A percentile compares a stretch with the other conserved stretches of the same genome.
phyloP scores from a whole-genome alignment of 345 rosid species.

The Eucalyptus pauciflora region DNA sequence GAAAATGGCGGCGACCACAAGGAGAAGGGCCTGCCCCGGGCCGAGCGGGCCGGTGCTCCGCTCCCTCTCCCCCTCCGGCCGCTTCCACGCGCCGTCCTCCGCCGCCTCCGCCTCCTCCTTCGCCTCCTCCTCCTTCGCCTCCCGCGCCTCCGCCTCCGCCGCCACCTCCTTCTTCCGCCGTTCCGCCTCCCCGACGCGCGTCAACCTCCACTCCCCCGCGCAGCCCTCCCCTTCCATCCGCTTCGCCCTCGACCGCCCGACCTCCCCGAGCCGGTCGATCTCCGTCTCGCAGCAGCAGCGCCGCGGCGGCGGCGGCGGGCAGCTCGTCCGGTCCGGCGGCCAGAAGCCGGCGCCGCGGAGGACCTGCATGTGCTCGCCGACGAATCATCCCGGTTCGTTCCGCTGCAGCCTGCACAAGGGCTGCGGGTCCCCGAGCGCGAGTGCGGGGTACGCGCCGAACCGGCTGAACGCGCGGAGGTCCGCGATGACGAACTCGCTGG shows the following conservation, averaged over 20 bases:
- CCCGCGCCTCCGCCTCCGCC: conserved; percentile 25
- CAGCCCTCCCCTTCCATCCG: conserved; percentile 38
- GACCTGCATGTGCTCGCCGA: conserved; percentile 65
- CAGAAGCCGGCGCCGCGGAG: conserved; percentile 13
- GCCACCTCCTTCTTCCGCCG: conserved; percentile 18
- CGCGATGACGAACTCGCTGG: conserved; percentile 76
- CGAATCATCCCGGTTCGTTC: conserved; percentile 77
- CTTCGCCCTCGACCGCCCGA: conserved; percentile 20
- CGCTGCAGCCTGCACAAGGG: conserved; percentile 65
- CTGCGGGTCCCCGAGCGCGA: background rate
- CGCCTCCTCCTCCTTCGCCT: conserved; percentile 38
- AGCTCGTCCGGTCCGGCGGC: conserved; percentile 9
- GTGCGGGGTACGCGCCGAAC: conserved; percentile 17
- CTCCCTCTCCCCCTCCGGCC: conserved; percentile 29
- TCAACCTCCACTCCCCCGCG: conserved; percentile 6
- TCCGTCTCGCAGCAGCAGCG: conserved; percentile 2
- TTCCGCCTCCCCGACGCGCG: conserved; percentile 30
- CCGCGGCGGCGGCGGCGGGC: background rate
- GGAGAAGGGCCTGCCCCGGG: conserved; percentile 5
- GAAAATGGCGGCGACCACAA: conserved; percentile 42
- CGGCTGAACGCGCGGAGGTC: conserved; percentile 52
- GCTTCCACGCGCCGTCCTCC: conserved; percentile 13
- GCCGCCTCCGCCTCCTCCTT: conserved; percentile 24
- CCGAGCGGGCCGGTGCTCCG: conserved; percentile 21
- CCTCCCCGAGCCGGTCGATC: conserved; percentile 40